Evolutionary conservation across 106 monocot species (phyloP), one percentile per base, ranked within the genome.

Genomic region (Dendrobium catenatum): DNA sequence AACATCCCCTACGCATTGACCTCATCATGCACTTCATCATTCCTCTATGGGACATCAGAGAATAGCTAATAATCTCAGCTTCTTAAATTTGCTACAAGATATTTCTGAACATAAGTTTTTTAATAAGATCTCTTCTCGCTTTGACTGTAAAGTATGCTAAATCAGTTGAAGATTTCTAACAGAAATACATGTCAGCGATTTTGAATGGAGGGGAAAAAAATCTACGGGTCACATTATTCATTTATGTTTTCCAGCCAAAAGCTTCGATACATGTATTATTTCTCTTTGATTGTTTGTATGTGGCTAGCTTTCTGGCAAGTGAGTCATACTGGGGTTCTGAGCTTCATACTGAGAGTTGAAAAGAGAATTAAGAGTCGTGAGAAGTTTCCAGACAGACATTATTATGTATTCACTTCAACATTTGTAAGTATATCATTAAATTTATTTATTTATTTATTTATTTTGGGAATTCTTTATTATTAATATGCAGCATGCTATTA

Each of bases 1-100:
- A 80, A 44, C 40, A 87, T 93, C 46, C 80, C 90, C 0, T 80
- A 85, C 78, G 78, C 86, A 24, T 49, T 90, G 29, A 90, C 84
- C 11, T 83, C 90, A 56, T 89, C 89, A 11, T 89, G 86, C 80
- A 79, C 82, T 27, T 88, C 92, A 56, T 89, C 89, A 6, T 92
- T 88, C 80, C 79, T 72, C n/a, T 72, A 79, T 41, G 76, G 76
- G 11, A 49, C 49, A 2, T 33, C 70, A 13, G 51, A 76, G n/a
- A 49, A 49, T 15, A 11, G 27, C 9, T 27, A 19, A 24, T 2
- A 76, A 26, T 15, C 46, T 76, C 49, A 0, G 5, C 8, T 29
- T 20, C 76, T 49, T 4, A 49, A 76, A 20, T 44, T 74, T 43
- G 74, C n/a, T 44, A 37, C 70, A 37, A 70, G 33, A 33, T 70